Evolutionary conservation across 768 basidiomycete genomes (phyloP).

Genomic region (Russula sp.): DNA sequence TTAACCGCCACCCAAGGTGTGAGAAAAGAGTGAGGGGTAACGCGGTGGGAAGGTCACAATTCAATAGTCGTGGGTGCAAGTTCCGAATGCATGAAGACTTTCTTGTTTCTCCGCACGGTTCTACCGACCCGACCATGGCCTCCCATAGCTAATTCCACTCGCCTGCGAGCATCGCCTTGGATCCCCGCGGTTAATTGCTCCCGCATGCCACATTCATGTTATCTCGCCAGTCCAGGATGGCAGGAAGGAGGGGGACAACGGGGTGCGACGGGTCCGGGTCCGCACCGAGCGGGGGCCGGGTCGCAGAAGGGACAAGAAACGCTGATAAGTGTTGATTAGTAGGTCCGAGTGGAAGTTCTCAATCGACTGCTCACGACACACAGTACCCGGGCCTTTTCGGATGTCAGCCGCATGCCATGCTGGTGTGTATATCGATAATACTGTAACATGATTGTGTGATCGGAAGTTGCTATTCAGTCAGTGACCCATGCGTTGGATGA

Average conservation of each 20-base stretch:
- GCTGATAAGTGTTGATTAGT: too few relatives aligned
- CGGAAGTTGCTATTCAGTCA: too few relatives aligned
- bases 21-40: not conserved
- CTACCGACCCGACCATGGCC: not conserved
- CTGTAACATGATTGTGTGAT: too few relatives aligned
- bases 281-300: not conserved
- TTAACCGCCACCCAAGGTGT: not conserved
- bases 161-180: not conserved
- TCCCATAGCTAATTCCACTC: not conserved
- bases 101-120: not conserved
- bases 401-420: not conserved
- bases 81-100: not conserved
- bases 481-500: not conserved
- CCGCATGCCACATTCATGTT: not conserved
- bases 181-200: not conserved
- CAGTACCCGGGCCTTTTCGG: not conserved
- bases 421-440: not conserved
- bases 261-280: not conserved
- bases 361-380: not conserved
- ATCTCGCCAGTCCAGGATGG: not conserved
- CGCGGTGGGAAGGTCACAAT: not conserved
- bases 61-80: not conserved
- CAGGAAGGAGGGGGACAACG: too few relatives aligned
- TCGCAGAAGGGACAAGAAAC: too few relatives aligned
- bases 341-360: not conserved